A percentile compares a stretch with the other conserved stretches of the same genome.
phyloP scores from a whole-genome alignment of 1,284 basidiomycete genomes.

The Leucoagaricus sp. region DNA sequence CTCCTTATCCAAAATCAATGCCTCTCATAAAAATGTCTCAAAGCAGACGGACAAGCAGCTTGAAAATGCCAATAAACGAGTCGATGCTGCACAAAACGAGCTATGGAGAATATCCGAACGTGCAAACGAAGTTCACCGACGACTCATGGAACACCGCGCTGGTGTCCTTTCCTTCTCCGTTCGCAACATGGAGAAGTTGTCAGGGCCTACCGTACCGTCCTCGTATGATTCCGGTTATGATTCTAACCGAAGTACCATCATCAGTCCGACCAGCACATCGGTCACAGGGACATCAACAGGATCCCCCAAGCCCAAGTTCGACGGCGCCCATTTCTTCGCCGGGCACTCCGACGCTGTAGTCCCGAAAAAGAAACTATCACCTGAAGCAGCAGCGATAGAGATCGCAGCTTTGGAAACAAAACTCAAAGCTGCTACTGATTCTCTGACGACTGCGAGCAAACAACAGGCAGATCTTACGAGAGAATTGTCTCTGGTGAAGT shows the following conservation, averaged over 20 bases:
- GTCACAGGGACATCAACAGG: constrained; percentile 45
- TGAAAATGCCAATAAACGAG: constrained; percentile 64
- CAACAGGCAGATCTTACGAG: constrained; percentile 61
- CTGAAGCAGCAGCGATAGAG: constrained; percentile 38
- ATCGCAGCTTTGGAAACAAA: constrained; percentile 57
- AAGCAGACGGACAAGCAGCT: constrained; percentile 74
- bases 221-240: constrained; percentile 52
- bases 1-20: constrained; percentile 68
- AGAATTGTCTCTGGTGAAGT: constrained; percentile 56
- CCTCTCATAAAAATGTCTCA: constrained; percentile 56
- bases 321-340: constrained; percentile 81
- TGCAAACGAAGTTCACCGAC: constrained; percentile 57
- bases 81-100: constrained; percentile 69
- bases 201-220: constrained; percentile 27
- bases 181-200: constrained; percentile 65
- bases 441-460: constrained; percentile 56
- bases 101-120: constrained; percentile 65
- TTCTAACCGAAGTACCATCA: constrained; percentile 49
- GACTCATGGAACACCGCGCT: constrained; percentile 74
- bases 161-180: constrained; percentile 75
- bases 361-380: constrained; percentile 41
- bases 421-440: constrained; percentile 56
- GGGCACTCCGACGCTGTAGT: constrained; percentile 69
- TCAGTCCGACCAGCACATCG: constrained; percentile 53
- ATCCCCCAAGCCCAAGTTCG: constrained; percentile 57